phyloP scores from a whole-genome alignment of 768 basidiomycete species.

The Trametes meyenii region DNA sequence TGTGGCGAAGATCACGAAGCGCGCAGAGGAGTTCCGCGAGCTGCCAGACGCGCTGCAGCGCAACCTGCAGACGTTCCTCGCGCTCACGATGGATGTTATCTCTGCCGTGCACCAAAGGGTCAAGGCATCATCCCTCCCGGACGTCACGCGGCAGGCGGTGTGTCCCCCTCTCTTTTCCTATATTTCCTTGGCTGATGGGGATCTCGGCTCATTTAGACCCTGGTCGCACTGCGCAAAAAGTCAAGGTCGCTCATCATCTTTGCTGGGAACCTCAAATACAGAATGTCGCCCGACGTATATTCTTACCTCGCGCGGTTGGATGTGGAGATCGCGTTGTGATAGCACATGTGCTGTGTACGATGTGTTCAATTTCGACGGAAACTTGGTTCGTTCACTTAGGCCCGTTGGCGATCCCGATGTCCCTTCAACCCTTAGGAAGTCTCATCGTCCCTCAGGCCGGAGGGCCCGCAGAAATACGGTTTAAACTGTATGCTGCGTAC shows the following conservation, averaged over 20 bases:
- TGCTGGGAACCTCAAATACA: conserved; percentile 84
- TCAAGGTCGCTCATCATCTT: conserved; percentile 87
- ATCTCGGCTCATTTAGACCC: conserved; percentile 47
- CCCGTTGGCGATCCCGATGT: no score
- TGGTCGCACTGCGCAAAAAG: conserved; percentile 72
- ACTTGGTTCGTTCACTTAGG: no score
- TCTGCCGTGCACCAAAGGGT: conserved; percentile 77
- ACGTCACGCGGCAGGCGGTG: conserved; percentile 78
- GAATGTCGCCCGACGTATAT: conserved; percentile 90
- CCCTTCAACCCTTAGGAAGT: no score
- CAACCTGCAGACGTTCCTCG: conserved; percentile 86
- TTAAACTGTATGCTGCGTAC: no score
- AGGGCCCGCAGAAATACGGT: no score
- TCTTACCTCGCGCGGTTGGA: conserved; percentile 84
- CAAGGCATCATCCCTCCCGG: conserved; percentile 71
- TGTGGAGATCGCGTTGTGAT: conserved; percentile 79
- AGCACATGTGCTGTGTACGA: not conserved
- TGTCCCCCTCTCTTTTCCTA: conserved; percentile 30
- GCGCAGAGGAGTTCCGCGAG: conserved; percentile 89
- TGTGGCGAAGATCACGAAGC: conserved; percentile 78
- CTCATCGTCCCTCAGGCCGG: no score
- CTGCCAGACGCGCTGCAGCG: conserved; percentile 85
- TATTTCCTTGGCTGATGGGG: conserved; percentile 21
- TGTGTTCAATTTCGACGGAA: no score
- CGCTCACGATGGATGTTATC: conserved; percentile 91